Evolutionary conservation across 805 yeast species (phyloP), one percentile per base, ranked within the genome.

Genomic region (Saccharomyces paradoxus): DNA sequence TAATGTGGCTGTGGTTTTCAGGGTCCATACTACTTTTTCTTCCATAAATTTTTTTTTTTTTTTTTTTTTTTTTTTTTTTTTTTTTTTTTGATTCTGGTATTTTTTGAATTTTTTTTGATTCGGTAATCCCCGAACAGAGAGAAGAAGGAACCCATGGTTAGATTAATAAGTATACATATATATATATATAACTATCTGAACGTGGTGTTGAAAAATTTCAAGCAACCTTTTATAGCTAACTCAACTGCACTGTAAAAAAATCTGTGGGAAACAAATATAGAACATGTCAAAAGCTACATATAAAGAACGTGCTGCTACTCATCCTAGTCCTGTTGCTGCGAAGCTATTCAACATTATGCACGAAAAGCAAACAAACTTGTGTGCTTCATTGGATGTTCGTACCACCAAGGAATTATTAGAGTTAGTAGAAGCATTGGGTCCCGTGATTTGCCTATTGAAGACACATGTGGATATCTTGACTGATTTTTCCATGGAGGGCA

Each of bases 391-490:
- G 13, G 99, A 94, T 69, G 95, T 94, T 26, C 80, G 82, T 56
- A 83, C 87, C 37, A 90, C 97, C 4, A 67, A 68, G 5, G 97
- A 94, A 66, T 78, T 94, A 50, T 75, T 94, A 49, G 64, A 66
- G 0, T 77, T 92, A 51, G 79, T 87, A 22, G 97, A 92, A 53
- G 77, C 77, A 53, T 76, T 94, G 50, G 99, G 97, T 4, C 98
- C 99, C 4, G 84, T 81, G 68, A 87, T 94, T 54, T 91, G 97
- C 71, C 74, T 94, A 49, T 88, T 90, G 50, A 94, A 94, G 74
- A 91, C 98, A 4, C 99, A 94, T 68, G 84, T 94, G 54, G 99
- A 94, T 69, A 89, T 92, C 56, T 77, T 94, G 48, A 90, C 86
- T 55, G 99, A 94, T 70, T 94, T 92, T 69, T 74, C 87, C 1